Percentiles rank a stretch among this genome's conserved stretches.
These are phyloP conservation scores for Microdochium paspali DNA, from an alignment of 2,329 filamentous ascomycete species.

Conservation along the genomic window DNA sequence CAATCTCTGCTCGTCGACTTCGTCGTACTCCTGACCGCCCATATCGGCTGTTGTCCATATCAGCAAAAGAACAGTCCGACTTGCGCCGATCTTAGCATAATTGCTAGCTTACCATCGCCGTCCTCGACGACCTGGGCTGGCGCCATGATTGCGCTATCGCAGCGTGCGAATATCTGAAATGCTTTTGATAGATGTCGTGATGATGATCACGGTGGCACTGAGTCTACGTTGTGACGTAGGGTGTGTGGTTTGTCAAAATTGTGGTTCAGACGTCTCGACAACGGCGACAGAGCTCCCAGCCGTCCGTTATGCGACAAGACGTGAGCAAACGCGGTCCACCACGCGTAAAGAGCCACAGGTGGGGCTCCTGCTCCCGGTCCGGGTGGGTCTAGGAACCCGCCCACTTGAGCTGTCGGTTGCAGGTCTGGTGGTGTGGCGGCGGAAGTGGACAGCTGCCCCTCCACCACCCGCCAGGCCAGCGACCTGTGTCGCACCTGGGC, in stretches of 20 bases:
- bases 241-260: neutral
- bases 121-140: constrained; percentile 38
- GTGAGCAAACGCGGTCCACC: neutral
- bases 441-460: no score
- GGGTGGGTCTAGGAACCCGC: no score
- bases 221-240: neutral
- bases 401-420: no score
- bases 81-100: neutral
- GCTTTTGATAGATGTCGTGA: no score
- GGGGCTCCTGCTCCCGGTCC: neutral
- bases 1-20: constrained; percentile 70
- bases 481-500: no score
- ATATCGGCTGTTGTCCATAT: constrained; percentile 29
- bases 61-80: constrained; percentile 3
- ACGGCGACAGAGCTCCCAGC: neutral
- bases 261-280: neutral
- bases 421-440: no score
- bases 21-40: constrained; percentile 56
- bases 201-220: no score
- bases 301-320: neutral
- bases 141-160: constrained; percentile 32
- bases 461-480: no score
- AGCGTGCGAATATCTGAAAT: no score
- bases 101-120: constrained; percentile 35
- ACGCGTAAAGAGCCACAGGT: neutral